These are phyloP conservation scores for Somion occarium DNA, from an alignment of 1,284 basidiomycete species.

Conservation along the genomic window DNA sequence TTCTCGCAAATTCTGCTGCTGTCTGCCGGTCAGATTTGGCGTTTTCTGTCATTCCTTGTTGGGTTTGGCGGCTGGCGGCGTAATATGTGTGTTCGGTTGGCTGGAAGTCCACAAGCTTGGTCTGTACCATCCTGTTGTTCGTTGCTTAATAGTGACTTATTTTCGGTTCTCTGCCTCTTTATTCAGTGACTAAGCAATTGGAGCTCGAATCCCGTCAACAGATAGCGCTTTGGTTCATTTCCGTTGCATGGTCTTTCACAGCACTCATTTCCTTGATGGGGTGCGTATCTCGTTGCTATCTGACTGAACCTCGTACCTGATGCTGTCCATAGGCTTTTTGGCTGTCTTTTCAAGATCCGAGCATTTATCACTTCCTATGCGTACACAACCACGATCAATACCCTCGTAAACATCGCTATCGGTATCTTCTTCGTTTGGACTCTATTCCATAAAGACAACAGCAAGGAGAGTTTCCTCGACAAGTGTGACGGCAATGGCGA, in stretches of 20 bases:
- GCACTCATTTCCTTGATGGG: conserved; percentile 45
- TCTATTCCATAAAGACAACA: conserved; percentile 21
- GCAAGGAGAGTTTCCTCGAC: background rate
- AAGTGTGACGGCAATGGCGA: conserved; percentile 6
- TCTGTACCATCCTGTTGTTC: conserved; percentile 13
- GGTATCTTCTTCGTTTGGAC: conserved; percentile 39
- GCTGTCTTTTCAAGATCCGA: conserved; percentile 38
- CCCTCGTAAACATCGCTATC: conserved; percentile 43
- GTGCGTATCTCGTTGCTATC: conserved; percentile 27
- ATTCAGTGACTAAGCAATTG: conserved; percentile 19
- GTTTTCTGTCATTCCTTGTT: conserved; percentile 52
- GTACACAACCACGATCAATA: conserved; percentile 38
- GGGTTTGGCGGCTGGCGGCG: conserved; percentile 38
- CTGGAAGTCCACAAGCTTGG: conserved; percentile 19
- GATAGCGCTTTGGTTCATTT: conserved; percentile 42
- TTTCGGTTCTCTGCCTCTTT: background rate
- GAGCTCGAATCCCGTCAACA: conserved; percentile 29
- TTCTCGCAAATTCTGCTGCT: conserved; percentile 49
- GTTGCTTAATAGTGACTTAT: background rate
- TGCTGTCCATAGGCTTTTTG: conserved; percentile 37
- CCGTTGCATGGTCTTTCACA: conserved; percentile 43
- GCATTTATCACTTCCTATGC: conserved; percentile 43
- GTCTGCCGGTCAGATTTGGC: conserved; percentile 57
- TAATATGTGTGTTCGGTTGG: conserved; percentile 43
- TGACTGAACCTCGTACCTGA: background rate